Evolutionary conservation across 352 stramenopile genomes (phyloP).

Genomic region (Phytophthora pini): DNA sequence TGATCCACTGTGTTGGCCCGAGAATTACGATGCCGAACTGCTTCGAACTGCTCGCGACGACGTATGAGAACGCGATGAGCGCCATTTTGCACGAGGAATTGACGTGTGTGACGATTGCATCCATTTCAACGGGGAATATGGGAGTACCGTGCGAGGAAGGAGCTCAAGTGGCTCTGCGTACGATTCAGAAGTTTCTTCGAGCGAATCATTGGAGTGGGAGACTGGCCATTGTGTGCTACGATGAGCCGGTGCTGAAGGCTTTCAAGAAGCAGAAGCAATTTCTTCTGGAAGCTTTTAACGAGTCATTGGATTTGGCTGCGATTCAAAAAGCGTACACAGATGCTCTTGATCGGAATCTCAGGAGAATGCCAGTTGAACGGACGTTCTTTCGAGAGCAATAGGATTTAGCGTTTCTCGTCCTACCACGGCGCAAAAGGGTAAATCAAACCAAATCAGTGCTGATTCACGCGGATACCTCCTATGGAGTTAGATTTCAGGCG

Average conservation of each 20-base stretch:
- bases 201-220: slow-evolving; percentile 51
- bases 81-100: slow-evolving; percentile 47
- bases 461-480: too few species aligned
- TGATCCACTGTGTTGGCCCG: slow-evolving; percentile 72
- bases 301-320: slow-evolving; percentile 21
- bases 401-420: too few species aligned
- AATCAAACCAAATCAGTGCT: too few species aligned
- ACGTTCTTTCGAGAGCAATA: too few species aligned
- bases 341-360: too few species aligned
- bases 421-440: too few species aligned
- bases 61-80: slow-evolving; percentile 52
- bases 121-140: slow-evolving; percentile 66
- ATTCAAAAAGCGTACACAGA: not conserved
- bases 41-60: slow-evolving; percentile 46
- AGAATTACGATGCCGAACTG: slow-evolving; percentile 37
- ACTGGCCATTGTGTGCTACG: slow-evolving; percentile 51
- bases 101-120: slow-evolving; percentile 60
- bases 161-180: slow-evolving; percentile 42
- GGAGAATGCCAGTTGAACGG: too few species aligned
- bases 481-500: too few species aligned
- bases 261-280: slow-evolving; percentile 36
- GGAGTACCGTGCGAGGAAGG: slow-evolving; percentile 36
- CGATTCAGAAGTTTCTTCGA: slow-evolving; percentile 58
- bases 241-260: slow-evolving; percentile 42
- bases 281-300: slow-evolving; percentile 48